Evolutionary conservation across 176 grass and related monocot species (phyloP), one percentile per base, ranked within the genome.

Genomic region (Pharus latifolius): DNA sequence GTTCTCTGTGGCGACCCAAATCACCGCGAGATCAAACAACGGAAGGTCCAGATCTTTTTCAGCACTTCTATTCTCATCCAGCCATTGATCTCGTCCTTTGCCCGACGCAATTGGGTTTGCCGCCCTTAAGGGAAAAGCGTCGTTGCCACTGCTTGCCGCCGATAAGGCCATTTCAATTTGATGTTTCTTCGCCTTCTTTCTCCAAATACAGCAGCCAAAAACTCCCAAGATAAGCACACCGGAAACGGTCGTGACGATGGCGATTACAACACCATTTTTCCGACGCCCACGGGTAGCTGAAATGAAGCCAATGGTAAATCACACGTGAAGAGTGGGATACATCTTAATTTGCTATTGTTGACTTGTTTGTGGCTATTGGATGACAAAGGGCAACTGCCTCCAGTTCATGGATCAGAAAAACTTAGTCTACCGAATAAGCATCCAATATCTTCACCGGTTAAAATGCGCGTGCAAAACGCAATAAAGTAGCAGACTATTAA

Each of bases 11-110:
- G 74, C 59, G 7, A 16, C 50, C 26, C 42, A 25, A 47, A 84
- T 34, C 31, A 27, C 58, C 15, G 19, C 40, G 13, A 84, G 67
- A 34, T 66, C 81, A 5, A 78, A 43, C 24, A 84, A 19, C 1
- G 81, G 81, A 23, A 84, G 81, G 25, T 84, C 81, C 1, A 84
- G 74, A 31, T 84, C 73, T 42, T 78, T 32, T 42, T 58, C 59
- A 5, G 10, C 20, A 4, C 8, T 19, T 2, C 60, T 43, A 33
- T 32, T 22, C 24, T 78, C 59, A 38, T 66, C 60, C 7, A 65
- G 0, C 31, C 46, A 15, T 9, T 56, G 49, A 44, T 15, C 32
- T 25, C 15, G 28, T 47, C 3, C 15, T 4, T 27, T 18, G 6
- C 18, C 24, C 53, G 15, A 18, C 17, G 69, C 27, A 26, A 50